A percentile compares a stretch with the other conserved stretches of the same genome.
These are phyloP conservation scores for Pythium myriotylum DNA, from an alignment of 352 stramenopile genomes.

Conservation along the genomic window DNA sequence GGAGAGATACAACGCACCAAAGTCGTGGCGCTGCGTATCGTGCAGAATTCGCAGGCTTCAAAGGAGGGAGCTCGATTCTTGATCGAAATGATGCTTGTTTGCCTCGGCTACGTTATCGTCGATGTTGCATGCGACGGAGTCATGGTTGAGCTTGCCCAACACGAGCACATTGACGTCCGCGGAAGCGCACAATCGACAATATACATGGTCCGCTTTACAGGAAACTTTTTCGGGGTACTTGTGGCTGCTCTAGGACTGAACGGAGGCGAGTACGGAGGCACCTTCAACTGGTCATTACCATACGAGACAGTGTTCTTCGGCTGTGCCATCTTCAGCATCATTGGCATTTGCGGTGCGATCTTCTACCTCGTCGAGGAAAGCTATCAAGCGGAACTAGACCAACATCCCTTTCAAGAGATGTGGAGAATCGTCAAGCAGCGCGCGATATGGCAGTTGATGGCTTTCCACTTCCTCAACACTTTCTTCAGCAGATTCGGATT, in stretches of 20 bases:
- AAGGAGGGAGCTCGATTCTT: slow-evolving; percentile 54
- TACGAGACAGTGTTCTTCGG: slow-evolving; percentile 63
- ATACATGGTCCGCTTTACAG: slow-evolving; percentile 66
- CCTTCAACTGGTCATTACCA: slow-evolving; percentile 51
- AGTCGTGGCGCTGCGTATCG: slow-evolving; percentile 34
- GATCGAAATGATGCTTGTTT: slow-evolving; percentile 59
- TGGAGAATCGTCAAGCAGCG: slow-evolving; percentile 73
- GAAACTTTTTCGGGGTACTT: slow-evolving; percentile 44
- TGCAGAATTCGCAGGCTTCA: slow-evolving; percentile 53
- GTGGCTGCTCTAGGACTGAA: slow-evolving; percentile 68
- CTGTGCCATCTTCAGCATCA: slow-evolving; percentile 41
- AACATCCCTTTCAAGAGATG: slow-evolving; percentile 54
- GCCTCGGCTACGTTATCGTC: slow-evolving; percentile 66
- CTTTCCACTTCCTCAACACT: slow-evolving; percentile 68
- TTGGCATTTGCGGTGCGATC: slow-evolving; percentile 39
- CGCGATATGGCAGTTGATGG: slow-evolving; percentile 71
- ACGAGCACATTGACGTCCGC: slow-evolving; percentile 64
- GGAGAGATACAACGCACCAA: slow-evolving; percentile 65
- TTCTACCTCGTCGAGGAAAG: slow-evolving; percentile 56
- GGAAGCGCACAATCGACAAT: slow-evolving; percentile 64
- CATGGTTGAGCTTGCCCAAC: slow-evolving; percentile 73
- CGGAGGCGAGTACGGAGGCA: slow-evolving; percentile 58
- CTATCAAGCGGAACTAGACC: slow-evolving; percentile 29
- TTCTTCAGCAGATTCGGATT: slow-evolving; percentile 65
- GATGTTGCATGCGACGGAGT: slow-evolving; percentile 68